These are phyloP conservation scores for Rutstroemia sp. DNA, from an alignment of 2,329 filamentous ascomycete species.

Conservation along the genomic window DNA sequence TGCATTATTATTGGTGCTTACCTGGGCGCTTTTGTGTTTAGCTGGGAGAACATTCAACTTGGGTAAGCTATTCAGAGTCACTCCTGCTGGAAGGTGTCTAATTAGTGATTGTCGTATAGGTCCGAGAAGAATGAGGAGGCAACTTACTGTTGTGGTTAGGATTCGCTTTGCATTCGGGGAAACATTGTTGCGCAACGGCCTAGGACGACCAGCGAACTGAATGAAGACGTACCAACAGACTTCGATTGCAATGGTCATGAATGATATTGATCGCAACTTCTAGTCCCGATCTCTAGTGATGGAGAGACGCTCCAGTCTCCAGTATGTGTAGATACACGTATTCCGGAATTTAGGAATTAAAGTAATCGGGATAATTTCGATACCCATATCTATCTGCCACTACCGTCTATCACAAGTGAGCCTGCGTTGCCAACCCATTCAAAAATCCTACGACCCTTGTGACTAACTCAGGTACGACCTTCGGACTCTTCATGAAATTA, in stretches of 20 bases:
- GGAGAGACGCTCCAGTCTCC: no score
- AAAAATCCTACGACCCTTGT: conserved; percentile 44
- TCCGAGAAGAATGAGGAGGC: not conserved
- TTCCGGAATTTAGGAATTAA: no score
- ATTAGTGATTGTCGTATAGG: not conserved
- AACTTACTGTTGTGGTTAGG: not conserved
- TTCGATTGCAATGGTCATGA: no score
- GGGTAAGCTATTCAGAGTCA: conserved; percentile 11
- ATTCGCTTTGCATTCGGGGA: not conserved
- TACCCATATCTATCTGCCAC: no score
- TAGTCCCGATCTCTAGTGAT: no score
- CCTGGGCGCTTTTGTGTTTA: conserved; percentile 65
- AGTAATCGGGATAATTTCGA: no score
- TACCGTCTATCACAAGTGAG: not conserved
- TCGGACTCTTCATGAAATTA: conserved; percentile 40
- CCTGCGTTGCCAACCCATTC: conserved; percentile 13
- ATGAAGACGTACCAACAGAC: no score
- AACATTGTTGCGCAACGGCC: no score
- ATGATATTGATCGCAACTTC: no score
- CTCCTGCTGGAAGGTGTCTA: not conserved
- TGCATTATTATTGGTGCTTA: conserved; percentile 73
- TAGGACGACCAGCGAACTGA: no score
- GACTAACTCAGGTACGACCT: conserved; percentile 41
- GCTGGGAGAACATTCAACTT: conserved; percentile 53
- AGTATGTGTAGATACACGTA: no score